These are phyloP conservation scores for Huntiella abstrusa DNA, from an alignment of 2,329 filamentous ascomycete species.

Conservation along the genomic window DNA sequence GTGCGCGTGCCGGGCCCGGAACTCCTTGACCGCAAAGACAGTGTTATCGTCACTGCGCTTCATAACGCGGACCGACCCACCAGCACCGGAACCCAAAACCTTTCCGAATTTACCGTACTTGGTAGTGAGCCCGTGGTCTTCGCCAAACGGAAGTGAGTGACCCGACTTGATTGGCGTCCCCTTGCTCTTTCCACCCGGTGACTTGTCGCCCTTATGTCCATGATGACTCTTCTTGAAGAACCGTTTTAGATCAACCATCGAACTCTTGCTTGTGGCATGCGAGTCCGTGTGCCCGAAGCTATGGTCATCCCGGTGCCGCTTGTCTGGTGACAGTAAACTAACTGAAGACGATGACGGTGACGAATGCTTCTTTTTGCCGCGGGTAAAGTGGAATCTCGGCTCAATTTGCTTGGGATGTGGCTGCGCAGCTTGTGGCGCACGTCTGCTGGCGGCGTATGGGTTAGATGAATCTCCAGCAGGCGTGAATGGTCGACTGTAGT, in stretches of 20 bases:
- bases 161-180: constrained; percentile 36
- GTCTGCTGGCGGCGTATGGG: constrained; percentile 68
- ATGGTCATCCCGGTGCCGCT: constrained; percentile 22
- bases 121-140: constrained; percentile 75
- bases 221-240: constrained; percentile 67
- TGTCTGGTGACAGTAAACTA: constrained; percentile 27
- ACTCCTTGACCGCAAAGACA: constrained; percentile 96
- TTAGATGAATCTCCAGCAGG: constrained; percentile 66
- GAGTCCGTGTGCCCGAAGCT: constrained; percentile 12
- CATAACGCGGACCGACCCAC: constrained; percentile 85
- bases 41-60: constrained; percentile 82
- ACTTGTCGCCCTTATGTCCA: constrained; percentile 45
- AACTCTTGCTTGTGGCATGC: constrained; percentile 35
- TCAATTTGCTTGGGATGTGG: constrained; percentile 42
- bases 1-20: constrained; percentile 76
- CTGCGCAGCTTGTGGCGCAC: constrained; percentile 47
- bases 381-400: constrained; percentile 65
- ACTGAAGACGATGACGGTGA: constrained; percentile 35
- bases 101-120: constrained; percentile 95
- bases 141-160: constrained; percentile 56
- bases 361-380: constrained; percentile 44
- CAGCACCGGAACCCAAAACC: constrained; percentile 81
- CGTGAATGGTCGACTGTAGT: constrained; percentile 56
- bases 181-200: constrained; percentile 41
- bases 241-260: constrained; percentile 89